Base-by-base conservation (phyloP, 2,329 filamentous ascomycete genomes). In the Sclerotinia minor region DNA sequence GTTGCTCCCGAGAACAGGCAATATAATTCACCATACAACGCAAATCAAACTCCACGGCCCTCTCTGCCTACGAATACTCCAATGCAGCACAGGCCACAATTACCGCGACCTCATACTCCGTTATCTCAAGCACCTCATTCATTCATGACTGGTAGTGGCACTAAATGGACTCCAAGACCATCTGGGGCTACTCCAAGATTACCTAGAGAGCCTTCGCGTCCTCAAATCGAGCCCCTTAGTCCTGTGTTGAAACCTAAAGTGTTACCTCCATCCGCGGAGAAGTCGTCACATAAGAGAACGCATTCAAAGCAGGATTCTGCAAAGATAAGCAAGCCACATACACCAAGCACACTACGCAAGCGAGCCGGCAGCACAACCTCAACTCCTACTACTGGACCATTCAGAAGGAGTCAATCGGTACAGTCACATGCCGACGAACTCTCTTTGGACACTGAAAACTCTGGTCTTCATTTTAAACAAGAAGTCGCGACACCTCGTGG, bases 191-290 rank as follows among this genome's bases (percentile, higher is more conserved):
- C 87, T 1, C 87, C 87, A 72, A 38, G 76, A 74, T 17, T 54
- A 54, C 35, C 19, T 15, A 60, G 81, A 82, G 58, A 76, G 80
- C 21, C 80, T 81, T 45, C 69, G 19, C 85, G 84, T 68, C 87
- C 87, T 3, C 81, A 82, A 4, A 83, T 80, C 68, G 87, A 89
- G 71, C 85, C 85, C 0, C 79, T 88, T 5, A 89, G 86, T 70
- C 87, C 87, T 2, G 79, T 84, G 1, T 75, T 78, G 54, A 78
- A 77, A 41, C 75, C 79, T 59, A 76, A 79, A 45, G 78, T 79
- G 21, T 69, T 81, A 19, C 75, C 79, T 24, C 78, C 67, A 54
- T 57, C 50, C 41, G 26, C 21, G n/a, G 71, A 73, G 61, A 65
- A 65, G 54, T 73, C 76, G 49, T 70, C 78, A 71, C 69, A 65